A percentile compares a stretch with the other conserved stretches of the same genome.
Conservation (phyloP, 176 grass and related monocot species). For the Aegilops sharonensis region DNA sequence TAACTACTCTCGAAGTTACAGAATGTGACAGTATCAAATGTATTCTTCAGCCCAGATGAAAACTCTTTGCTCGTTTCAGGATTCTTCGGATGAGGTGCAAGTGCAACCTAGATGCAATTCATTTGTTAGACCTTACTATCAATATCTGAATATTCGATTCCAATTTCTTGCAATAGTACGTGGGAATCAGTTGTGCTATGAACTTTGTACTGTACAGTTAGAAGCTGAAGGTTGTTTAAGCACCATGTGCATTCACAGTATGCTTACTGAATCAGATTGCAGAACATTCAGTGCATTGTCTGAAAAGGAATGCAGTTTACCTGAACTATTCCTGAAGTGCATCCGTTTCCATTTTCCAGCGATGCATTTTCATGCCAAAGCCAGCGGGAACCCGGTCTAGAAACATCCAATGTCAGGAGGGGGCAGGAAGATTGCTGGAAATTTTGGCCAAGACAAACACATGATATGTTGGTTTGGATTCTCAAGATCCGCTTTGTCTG, state of each 20-base stretch:
- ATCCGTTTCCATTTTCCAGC: neutral
- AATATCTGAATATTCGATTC: too few relatives aligned
- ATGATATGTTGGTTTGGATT: too few relatives aligned
- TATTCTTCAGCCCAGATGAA: neutral
- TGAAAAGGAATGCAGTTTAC: too few relatives aligned
- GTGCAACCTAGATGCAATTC: neutral
- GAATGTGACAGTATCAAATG: neutral
- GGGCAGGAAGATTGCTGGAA: too few relatives aligned
- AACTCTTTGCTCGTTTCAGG: neutral
- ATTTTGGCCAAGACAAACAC: too few relatives aligned
- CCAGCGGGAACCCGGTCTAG: neutral
- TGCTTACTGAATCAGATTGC: neutral
- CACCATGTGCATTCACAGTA: neutral
- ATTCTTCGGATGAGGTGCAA: constrained; percentile 6
- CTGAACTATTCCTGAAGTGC: too few relatives aligned
- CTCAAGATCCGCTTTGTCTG: neutral
- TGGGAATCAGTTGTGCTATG: neutral
- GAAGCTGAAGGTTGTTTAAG: neutral
- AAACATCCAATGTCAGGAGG: neutral
- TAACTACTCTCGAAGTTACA: neutral
- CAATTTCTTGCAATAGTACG: neutral
- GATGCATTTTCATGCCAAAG: neutral
- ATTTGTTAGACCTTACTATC: too few relatives aligned
- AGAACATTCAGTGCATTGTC: neutral
- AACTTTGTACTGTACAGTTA: too few relatives aligned